These are phyloP conservation scores for Agapanthus africanus DNA, from an alignment of 106 monocot species.

Conservation along the genomic window DNA sequence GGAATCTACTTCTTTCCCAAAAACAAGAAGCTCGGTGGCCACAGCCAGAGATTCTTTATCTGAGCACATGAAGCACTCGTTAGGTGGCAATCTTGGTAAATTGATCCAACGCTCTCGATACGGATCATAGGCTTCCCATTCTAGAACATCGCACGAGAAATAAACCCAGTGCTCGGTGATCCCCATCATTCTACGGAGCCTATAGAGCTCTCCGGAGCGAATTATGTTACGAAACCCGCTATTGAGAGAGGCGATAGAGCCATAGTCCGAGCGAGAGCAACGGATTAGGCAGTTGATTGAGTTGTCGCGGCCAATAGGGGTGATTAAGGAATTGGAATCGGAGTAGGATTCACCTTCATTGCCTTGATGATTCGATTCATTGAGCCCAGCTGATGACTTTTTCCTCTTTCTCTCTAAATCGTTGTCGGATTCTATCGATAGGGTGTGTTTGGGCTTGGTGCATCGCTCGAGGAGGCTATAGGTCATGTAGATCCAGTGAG, in stretches of 20 bases:
- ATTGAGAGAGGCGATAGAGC: constrained; percentile 47
- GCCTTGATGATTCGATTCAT: too few species aligned
- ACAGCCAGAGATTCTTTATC: constrained; percentile 86
- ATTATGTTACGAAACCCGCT: constrained; percentile 52
- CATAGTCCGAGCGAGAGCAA: constrained; percentile 59
- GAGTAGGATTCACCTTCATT: constrained; percentile 12
- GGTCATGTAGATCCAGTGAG: constrained; percentile 54
- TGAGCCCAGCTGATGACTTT: constrained; percentile 6
- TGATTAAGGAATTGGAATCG: constrained; percentile 54
- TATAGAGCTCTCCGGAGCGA: constrained; percentile 55
- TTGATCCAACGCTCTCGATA: constrained; percentile 38
- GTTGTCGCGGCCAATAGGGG: constrained; percentile 61
- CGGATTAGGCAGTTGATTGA: constrained; percentile 70
- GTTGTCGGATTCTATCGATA: not conserved
- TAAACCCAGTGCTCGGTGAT: constrained; percentile 74
- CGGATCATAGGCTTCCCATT: constrained; percentile 77
- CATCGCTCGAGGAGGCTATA: constrained; percentile 43
- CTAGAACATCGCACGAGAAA: constrained; percentile 54
- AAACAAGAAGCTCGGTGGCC: constrained; percentile 75
- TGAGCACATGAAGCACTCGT: constrained; percentile 70
- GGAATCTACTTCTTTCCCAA: constrained; percentile 46
- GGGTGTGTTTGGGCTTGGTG: constrained; percentile 13
- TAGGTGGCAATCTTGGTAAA: constrained; percentile 59
- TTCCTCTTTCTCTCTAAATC: constrained; percentile 7
- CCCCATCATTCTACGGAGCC: constrained; percentile 31